Evolutionary conservation across 1,284 basidiomycete species (phyloP).

Genomic region (Sporisorium reilianum): DNA sequence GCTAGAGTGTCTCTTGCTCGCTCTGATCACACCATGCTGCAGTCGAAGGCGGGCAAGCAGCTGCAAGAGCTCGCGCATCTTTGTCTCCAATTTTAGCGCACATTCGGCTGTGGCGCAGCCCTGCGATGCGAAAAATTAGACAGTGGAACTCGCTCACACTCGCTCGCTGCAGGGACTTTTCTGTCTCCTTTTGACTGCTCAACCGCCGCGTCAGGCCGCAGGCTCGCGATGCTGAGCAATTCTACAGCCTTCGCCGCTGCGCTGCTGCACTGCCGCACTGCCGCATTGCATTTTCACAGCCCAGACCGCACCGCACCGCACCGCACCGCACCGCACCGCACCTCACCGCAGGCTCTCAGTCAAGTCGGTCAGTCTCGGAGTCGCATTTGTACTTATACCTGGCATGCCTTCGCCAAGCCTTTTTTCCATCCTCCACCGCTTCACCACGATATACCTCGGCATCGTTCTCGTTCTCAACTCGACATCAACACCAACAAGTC

Average conservation of each 20-base stretch:
- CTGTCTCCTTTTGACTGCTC: background rate
- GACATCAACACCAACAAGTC: background rate
- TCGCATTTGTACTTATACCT: slow-evolving; percentile 12
- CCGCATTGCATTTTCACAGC: background rate
- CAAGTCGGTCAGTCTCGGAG: too few species aligned
- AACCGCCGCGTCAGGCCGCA: slow-evolving; percentile 6
- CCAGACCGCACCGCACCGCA: background rate
- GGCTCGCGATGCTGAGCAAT: slow-evolving; percentile 5
- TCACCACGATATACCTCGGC: slow-evolving; percentile 4
- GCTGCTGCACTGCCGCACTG: background rate
- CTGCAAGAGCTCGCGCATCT: background rate
- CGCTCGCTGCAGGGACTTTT: background rate
- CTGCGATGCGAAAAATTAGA: background rate
- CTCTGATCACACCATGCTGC: background rate
- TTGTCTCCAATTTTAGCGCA: background rate
- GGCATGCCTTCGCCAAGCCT: background rate
- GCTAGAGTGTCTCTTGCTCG: background rate
- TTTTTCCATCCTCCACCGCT: background rate
- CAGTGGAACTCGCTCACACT: background rate
- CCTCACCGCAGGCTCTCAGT: slow-evolving; percentile 7
- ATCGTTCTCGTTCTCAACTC: slow-evolving; percentile 1
- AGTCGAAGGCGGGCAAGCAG: background rate
- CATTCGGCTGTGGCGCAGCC: slow-evolving; percentile 1
- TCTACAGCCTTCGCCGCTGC: background rate
- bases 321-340: background rate